Evolutionary conservation across 192 early-diverging fungal genomes (phyloP), one percentile per base, ranked within the genome.

Genomic region (Lobosporangium transversale): DNA sequence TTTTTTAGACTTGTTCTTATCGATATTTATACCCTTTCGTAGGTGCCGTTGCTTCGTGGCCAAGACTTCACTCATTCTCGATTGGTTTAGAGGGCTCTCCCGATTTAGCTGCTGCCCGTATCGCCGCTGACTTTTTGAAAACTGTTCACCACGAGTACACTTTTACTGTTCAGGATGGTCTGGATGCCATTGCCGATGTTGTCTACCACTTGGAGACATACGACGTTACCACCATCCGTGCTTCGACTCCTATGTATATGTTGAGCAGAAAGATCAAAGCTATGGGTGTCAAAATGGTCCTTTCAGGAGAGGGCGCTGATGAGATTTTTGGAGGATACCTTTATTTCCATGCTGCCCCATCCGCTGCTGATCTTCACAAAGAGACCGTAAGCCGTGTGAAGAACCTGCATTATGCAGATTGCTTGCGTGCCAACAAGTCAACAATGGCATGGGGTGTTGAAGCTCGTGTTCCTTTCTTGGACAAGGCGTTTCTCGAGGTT

Each of bases 391-490:
- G 78, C 52, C 93, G 97, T 64, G 95, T 98, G 75, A 94, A 98
- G 85, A 96, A 99, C 89, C 85, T 99, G 55, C 96, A 99, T 79
- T 97, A 93, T 30, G 88, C 94, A 71, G 97, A 99, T 80, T 94
- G 93, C 83, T 84, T 99, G 58, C 95, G 97, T 70, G 97, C 97
- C 80, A 98, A 99, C 92, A 98, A 99, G 82, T 93, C 95, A 4
- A 99, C 97, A 43, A 98, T 99, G 96, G 97, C 97, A 6, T 99
- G 97, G 97, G 97, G 97, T 70, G 90, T 99, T 50, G 97, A 99
- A 78, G 94, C 95, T 12, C 94, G 97, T 76, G 97, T 99, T 21
- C 97, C 97, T 33, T 99, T 99, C 90, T 84, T 97, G 47, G 97
- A 99, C 87, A 90, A 88, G 83, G 85, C 85, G 27, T 98, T 99